A percentile compares a stretch with the other conserved stretches of the same genome.
phyloP scores from a whole-genome alignment of 176 grass and related monocot genomes.

The Carex cristatella region DNA sequence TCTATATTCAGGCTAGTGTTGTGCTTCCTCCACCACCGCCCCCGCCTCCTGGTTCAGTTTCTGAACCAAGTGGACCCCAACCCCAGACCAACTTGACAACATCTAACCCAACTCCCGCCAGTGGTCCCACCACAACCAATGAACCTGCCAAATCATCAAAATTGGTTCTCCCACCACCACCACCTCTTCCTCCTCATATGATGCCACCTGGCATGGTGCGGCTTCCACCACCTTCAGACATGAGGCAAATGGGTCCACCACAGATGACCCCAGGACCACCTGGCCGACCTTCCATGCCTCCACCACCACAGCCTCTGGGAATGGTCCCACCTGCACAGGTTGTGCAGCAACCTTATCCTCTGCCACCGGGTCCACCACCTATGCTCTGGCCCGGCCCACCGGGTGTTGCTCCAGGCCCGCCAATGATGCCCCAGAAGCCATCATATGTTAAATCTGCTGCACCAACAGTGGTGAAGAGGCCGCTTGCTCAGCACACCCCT shows the following conservation, averaged over 20 bases:
- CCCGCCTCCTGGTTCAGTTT: conserved; percentile 51
- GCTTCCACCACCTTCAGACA: conserved; percentile 81
- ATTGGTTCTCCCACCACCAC: conserved; percentile 48
- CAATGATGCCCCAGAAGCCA: conserved; percentile 72
- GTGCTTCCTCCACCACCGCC: conserved; percentile 67
- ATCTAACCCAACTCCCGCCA: conserved; percentile 26
- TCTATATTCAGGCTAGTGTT: conserved; percentile 35
- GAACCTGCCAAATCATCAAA: conserved; percentile 33
- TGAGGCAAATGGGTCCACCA: conserved; percentile 53
- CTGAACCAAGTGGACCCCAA: conserved; percentile 42
- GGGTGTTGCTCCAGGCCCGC: conserved; percentile 43
- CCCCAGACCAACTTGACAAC: conserved; percentile 22
- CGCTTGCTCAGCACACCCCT: conserved; percentile 95
- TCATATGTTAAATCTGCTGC: conserved; percentile 98
- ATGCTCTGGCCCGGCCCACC: conserved; percentile 52
- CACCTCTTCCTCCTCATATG: conserved; percentile 59
- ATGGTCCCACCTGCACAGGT: conserved; percentile 59
- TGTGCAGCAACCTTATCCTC: conserved; percentile 55
- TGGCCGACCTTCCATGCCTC: conserved; percentile 54
- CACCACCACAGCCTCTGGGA: conserved; percentile 27
- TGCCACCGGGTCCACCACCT: conserved; percentile 60
- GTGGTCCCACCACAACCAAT: conserved; percentile 35
- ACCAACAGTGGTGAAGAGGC: conserved; percentile 90
- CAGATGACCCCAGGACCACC: conserved; percentile 57
- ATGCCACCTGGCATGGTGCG: conserved; percentile 51